Evolutionary conservation across 805 yeast genomes (phyloP).

Genomic region (Ogataea degrootiae): DNA sequence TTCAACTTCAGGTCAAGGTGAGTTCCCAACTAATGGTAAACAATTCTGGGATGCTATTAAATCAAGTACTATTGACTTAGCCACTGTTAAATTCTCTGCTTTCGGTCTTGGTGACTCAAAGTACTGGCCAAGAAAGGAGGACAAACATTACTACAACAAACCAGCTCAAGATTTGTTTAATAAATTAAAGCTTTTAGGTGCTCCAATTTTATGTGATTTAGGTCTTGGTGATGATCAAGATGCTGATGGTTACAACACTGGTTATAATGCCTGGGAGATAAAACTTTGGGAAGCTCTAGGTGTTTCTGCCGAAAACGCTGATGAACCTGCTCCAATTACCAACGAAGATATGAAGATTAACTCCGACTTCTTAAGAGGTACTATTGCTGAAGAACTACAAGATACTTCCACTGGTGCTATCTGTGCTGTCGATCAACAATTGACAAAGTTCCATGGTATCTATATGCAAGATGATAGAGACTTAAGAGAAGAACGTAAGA

Average conservation of each 20-base stretch:
- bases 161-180: slow-evolving; percentile 73
- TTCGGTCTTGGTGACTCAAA: slow-evolving; percentile 79
- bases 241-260: slow-evolving; percentile 91
- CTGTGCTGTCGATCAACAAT: slow-evolving; percentile 84
- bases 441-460: slow-evolving; percentile 96
- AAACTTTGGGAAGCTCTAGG: slow-evolving; percentile 84
- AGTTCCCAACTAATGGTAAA: slow-evolving; percentile 79
- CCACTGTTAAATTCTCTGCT: slow-evolving; percentile 51
- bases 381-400: slow-evolving; percentile 77
- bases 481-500: slow-evolving; percentile 85
- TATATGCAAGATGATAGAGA: slow-evolving; percentile 99
- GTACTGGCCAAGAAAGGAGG: slow-evolving; percentile 98
- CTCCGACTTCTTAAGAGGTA: slow-evolving; percentile 87
- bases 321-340: slow-evolving; percentile 85
- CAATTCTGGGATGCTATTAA: slow-evolving; percentile 70
- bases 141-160: slow-evolving; percentile 87
- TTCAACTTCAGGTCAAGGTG: slow-evolving; percentile 85
- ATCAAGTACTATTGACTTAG: slow-evolving; percentile 61
- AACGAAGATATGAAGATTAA: slow-evolving; percentile 92
- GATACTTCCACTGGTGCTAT: slow-evolving; percentile 89
- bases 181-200: slow-evolving; percentile 67
- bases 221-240: slow-evolving; percentile 98
- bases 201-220: slow-evolving; percentile 61
- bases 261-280: slow-evolving; percentile 84
- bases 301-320: slow-evolving; percentile 82